Evolutionary conservation across 106 monocot species (phyloP).

Genomic region (Allium sativum): DNA sequence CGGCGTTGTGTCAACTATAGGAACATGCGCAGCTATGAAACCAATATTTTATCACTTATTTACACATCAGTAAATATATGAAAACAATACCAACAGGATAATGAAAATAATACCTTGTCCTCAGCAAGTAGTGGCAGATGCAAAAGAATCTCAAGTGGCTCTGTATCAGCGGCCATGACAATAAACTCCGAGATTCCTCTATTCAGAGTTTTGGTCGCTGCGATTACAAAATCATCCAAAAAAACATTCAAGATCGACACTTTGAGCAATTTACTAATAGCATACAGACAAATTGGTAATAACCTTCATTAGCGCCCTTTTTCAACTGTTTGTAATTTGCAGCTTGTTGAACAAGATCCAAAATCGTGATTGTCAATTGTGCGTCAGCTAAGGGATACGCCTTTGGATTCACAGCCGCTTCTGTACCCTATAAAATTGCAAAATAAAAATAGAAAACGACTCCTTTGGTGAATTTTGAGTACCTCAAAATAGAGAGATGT

Average conservation of each 20-base stretch:
- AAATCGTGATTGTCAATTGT: slow-evolving; percentile 70
- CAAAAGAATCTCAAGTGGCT: slow-evolving; percentile 76
- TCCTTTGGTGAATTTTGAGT: not conserved
- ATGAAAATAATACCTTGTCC: slow-evolving; percentile 43
- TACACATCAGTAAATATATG: too few species aligned
- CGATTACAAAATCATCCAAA: not conserved
- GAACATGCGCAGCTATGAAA: too few species aligned
- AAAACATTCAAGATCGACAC: not conserved
- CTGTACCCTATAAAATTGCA: slow-evolving; percentile 25
- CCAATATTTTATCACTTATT: too few species aligned
- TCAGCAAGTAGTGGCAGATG: slow-evolving; percentile 76
- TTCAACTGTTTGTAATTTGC: slow-evolving; percentile 91
- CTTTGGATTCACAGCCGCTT: slow-evolving; percentile 67
- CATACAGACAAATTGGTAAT: too few species aligned
- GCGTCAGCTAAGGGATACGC: slow-evolving; percentile 87
- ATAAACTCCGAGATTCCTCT: slow-evolving; percentile 82
- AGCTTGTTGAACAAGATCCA: slow-evolving; percentile 84
- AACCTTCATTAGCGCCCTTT: slow-evolving; percentile 93
- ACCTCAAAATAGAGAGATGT: too few species aligned
- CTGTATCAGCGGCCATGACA: slow-evolving; percentile 82
- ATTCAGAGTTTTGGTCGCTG: slow-evolving; percentile 79
- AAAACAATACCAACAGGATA: slow-evolving; percentile 23
- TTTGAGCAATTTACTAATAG: too few species aligned
- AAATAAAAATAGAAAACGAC: not conserved
- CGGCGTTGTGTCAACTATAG: too few species aligned